Base-by-base conservation (phyloP, 2,329 filamentous ascomycete species). In the Aspergillus awamori region DNA sequence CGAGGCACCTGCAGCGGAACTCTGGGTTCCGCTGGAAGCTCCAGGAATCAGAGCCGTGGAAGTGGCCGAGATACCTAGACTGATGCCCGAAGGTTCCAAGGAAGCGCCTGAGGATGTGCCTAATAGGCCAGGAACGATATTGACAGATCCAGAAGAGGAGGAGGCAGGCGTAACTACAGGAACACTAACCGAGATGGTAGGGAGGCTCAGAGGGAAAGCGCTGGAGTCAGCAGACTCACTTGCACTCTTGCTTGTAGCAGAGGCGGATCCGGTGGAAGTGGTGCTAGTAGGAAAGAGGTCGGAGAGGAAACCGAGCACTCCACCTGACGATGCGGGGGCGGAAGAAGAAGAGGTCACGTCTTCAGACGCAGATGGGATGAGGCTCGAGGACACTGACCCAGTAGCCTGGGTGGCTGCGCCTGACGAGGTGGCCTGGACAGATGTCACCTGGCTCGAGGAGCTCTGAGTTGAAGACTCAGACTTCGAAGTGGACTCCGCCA, bases 161-260 rank as follows among this genome's bases (percentile, higher is more conserved):
- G 54, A 49, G 26, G 47, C 38, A 22, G 62, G 61, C 1, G 66
- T 67, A 36, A 64, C 60, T 36, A 60, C 61, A 33, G 71, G 70
- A 53, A 73, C 65, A 53, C 69, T 74, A 33, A 72, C 63, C n/a
- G 70, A 60, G 13, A 73, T 70, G 7, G 66, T 70, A 22, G 70
- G 60, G 30, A 63, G 57, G 17, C 61, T 43, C 13, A 45, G 13
- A 24, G 47, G 22, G 26, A 56, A 47, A 30, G 53, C n/a, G n/a
- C 39, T 33, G 26, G 53, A 26, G 28, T 56, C 53, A 13, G 15
- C 57, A 28, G 49, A 20, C 8, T 8, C 51, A 30, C 51, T 59
- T 22, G 49, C 30, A 55, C 57, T 55, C 28, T 41, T 17, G 48
- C 48, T 47, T 8, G 13, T 20, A 20, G 22, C 41, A 8, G 57